Percentiles rank a stretch among this genome's conserved stretches.
phyloP scores from a whole-genome alignment of 164 flowering plant species.

The Euptelea pleiosperma region DNA sequence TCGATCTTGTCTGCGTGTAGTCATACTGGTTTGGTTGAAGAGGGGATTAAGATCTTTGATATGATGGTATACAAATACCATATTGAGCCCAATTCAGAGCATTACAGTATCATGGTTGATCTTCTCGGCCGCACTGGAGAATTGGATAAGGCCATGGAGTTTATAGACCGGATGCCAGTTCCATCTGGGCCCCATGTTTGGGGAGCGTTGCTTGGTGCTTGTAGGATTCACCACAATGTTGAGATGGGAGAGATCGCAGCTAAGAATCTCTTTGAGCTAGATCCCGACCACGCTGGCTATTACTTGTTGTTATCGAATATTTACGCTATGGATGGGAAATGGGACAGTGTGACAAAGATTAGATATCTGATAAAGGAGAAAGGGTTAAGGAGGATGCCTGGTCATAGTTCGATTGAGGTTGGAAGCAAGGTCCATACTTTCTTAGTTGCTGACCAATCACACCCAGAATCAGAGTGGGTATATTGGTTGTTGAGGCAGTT shows the following conservation, averaged over 20 bases:
- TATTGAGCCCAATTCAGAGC: constrained; percentile 40
- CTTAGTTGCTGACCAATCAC: constrained; percentile 29
- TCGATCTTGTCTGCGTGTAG: constrained; percentile 57
- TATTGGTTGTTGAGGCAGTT: constrained; percentile 14
- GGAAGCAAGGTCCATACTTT: constrained; percentile 27
- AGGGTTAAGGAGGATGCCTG: constrained; percentile 36
- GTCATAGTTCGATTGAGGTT: constrained; percentile 37
- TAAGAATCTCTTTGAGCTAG: constrained; percentile 31
- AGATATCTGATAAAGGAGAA: constrained; percentile 32
- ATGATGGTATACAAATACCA: constrained; percentile 33
- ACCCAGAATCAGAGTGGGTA: constrained; percentile 20
- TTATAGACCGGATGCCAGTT: constrained; percentile 34
- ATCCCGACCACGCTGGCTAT: constrained; percentile 46
- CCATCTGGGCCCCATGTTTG: constrained; percentile 39
- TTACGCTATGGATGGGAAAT: constrained; percentile 40
- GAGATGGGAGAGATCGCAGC: constrained; percentile 48
- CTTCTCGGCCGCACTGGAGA: constrained; percentile 53
- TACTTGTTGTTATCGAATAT: constrained; percentile 48
- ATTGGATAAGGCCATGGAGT: constrained; percentile 38
- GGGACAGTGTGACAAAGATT: constrained; percentile 36
- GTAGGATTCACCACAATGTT: constrained; percentile 41
- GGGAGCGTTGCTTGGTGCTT: constrained; percentile 65
- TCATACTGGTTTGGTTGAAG: constrained; percentile 47
- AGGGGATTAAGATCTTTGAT: constrained; percentile 42
- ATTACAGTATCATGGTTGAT: constrained; percentile 51